Base-by-base conservation (phyloP, 192 early-diverging fungal species). In the Entomortierella beljakovae region DNA sequence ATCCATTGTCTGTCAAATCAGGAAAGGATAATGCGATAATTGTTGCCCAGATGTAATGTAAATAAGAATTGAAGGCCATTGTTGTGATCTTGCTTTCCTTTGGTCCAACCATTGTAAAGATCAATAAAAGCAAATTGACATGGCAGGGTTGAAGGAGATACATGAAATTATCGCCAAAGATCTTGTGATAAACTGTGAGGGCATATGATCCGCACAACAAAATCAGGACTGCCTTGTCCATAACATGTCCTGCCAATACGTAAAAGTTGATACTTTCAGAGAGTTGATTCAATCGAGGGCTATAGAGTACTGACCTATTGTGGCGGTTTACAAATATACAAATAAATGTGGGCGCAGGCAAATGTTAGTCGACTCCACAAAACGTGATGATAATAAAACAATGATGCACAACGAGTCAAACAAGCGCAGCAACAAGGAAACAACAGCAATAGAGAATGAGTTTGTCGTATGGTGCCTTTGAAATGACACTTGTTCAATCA, bases 71-170 rank as follows among this genome's bases (percentile, higher is more conserved):
- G 64, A 88, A 83, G 0, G 82, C 70, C 49, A 88, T 55, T 13
- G 71, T 59, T 13, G 75, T 59, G 5, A 79, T 31, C 29, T 75
- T 43, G 16, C 76, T 80, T n/a, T 60, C 68, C 33, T 72, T 80
- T 15, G 81, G 81, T 40, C 75, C 83, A 33, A 71, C 54, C 83
- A 88, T 81, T 10, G 70, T 82, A 23, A 84, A 53, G 50, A 88
- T 70, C 31, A 88, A 40, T 20, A 85, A 28, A 8, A 82, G 54
- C 20, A 82, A 43, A 50, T 82, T 87, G 68, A 88, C 79, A 67
- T 88, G 87, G 62, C 87, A 88, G 10, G 87, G 87, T 49, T 88
- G 87, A 9, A 88, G 80, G 54, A 88, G 68, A 56, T 84, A 88
- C 43, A 87, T 40, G 31, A 68, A 65, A 31, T 81, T 87, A 46